Evolutionary conservation across 2,329 filamentous ascomycete genomes (phyloP).

Genomic region (Zymoseptoria passerinii): DNA sequence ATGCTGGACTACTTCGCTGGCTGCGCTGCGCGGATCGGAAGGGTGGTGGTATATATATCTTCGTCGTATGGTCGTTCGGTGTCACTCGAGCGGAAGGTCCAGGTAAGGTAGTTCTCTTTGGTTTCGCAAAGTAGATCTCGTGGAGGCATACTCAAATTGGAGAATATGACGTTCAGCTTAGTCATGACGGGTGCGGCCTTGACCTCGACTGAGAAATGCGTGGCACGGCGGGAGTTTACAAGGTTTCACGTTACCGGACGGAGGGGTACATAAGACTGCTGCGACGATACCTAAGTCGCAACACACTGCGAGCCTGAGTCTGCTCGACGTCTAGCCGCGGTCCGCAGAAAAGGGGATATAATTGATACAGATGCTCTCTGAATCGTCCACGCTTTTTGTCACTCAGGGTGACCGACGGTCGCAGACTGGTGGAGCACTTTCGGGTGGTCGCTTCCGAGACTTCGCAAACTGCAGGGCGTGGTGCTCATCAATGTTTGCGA

Average conservation of each 20-base stretch:
- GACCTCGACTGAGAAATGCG: neutral
- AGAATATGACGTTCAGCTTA: neutral
- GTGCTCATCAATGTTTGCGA: neutral
- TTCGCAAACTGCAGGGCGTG: neutral
- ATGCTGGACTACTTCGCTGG: slow-evolving; percentile 40
- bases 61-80: neutral
- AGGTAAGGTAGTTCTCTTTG: neutral
- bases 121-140: neutral
- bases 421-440: neutral
- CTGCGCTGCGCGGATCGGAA: neutral
- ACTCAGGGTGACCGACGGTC: neutral
- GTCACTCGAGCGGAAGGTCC: neutral
- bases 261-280: neutral
- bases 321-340: neutral
- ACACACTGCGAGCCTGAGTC: neutral
- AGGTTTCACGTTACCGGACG: neutral
- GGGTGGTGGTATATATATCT: neutral
- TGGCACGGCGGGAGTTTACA: neutral
- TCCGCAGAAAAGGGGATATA: neutral
- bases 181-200: neutral
- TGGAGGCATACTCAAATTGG: neutral
- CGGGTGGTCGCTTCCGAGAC: neutral
- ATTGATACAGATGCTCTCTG: neutral
- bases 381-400: neutral
- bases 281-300: neutral